Base-by-base conservation (phyloP, 2,329 filamentous ascomycete genomes). In the Ophiocordyceps unilateralis region DNA sequence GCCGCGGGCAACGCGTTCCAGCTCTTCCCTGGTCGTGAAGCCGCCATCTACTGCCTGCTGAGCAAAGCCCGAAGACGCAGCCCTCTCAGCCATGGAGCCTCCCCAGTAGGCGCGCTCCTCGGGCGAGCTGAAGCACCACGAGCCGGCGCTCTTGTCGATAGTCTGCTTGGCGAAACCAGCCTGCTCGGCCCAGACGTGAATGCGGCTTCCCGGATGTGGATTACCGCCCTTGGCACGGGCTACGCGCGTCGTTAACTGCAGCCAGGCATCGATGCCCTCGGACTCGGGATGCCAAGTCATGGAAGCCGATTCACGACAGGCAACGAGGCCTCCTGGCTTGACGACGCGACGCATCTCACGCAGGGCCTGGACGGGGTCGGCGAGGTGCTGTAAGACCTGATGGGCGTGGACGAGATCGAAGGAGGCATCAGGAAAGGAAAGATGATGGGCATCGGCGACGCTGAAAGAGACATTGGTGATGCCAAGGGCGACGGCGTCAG, bases 381-480 rank as follows among this genome's bases (percentile, higher is more conserved):
- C 51, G 19, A 68, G 52, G 45, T 68, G 63, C 17, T 58, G 55
- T 17, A 69, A 50, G 4, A 66, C 48, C 46, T 66, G 63, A 21
- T 58, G 60, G 45, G 50, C 53, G 48, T 55, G 58, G 26, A 68
- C 58, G 7, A 66, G 49, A 45, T 67, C 63, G 46, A 67, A 66
- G 0, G 49, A 52, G 26, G 50, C 50, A 43, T 67, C 61, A 0
- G 53, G 34, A 30, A 56, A 67, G 1, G 57, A 45, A 3, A 68
- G 57, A 17, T 46, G n/a, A 12, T 20, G 36, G 4, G 36, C 36
- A 17, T 38, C 36, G 36, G 15, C 36, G 7, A 38, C 17, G 17
- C 2, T 12, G 36, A 38, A 38, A 8, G n/a, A 19, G 15, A 38
- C 44, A 38, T 53, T 53, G 22, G 50, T 50, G 22, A 51, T 49